Evolutionary conservation across 1,139 yeast genomes (phyloP).

Genomic region (Debaryomyces udenii): DNA sequence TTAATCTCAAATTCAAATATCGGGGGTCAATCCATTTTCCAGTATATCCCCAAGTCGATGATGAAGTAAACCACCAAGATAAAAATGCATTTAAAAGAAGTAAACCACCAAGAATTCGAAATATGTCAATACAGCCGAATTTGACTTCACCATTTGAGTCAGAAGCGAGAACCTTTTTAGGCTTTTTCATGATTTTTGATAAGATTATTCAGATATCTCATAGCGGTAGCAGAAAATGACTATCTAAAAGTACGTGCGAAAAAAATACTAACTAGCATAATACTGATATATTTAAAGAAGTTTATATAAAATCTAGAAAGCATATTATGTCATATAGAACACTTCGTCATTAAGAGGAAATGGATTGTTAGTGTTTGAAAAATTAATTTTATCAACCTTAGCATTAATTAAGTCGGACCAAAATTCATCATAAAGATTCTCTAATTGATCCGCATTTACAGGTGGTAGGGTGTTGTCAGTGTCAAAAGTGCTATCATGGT

Average conservation of each 20-base stretch:
- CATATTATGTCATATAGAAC: conserved; percentile 27
- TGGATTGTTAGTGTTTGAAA: conserved; percentile 27
- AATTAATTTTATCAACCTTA: conserved; percentile 38
- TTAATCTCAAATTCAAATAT: conserved; percentile 35
- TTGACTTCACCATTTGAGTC: conserved; percentile 1
- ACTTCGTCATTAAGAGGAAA: conserved; percentile 29
- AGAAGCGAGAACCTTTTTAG: neutral
- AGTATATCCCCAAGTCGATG: conserved; percentile 56
- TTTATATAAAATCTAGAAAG: neutral
- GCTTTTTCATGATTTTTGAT: conserved; percentile 3
- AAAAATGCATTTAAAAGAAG: conserved; percentile 49
- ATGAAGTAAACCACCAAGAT: conserved; percentile 54
- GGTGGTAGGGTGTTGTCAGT: conserved; percentile 6
- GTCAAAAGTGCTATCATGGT: neutral
- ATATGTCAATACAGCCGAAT: conserved; percentile 40
- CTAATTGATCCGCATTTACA: conserved; percentile 26
- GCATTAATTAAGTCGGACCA: conserved; percentile 47
- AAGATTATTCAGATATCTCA: too few relatives aligned
- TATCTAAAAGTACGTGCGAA: too few relatives aligned
- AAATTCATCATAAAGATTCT: conserved; percentile 41
- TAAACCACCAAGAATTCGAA: conserved; percentile 51
- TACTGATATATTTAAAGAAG: too few relatives aligned
- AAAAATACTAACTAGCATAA: too few relatives aligned
- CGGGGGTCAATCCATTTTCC: conserved; percentile 54
- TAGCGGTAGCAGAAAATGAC: too few relatives aligned